Evolutionary conservation across 2,329 filamentous ascomycete genomes (phyloP).

Genomic region (Aulographum hederae): DNA sequence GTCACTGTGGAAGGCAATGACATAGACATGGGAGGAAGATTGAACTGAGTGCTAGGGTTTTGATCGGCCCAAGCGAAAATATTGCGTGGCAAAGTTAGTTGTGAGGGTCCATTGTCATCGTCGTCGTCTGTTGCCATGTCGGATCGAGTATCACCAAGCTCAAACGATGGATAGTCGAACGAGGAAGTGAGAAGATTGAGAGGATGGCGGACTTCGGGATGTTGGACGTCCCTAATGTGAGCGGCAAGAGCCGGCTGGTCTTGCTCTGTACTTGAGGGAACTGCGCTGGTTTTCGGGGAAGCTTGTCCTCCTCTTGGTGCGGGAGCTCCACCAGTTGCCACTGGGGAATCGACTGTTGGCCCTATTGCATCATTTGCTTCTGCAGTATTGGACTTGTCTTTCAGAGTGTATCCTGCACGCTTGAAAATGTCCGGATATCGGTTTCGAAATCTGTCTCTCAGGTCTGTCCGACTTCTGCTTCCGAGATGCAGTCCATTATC

Average conservation of each 20-base stretch:
- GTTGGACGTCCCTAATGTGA: no score
- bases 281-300: neutral
- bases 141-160: no score
- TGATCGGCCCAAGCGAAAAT: no score
- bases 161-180: no score
- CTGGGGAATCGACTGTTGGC: neutral
- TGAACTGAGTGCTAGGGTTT: no score
- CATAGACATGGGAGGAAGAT: no score
- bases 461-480: conserved; percentile 35
- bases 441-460: conserved; percentile 43
- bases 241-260: neutral
- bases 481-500: conserved; percentile 32
- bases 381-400: conserved; percentile 15
- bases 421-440: conserved; percentile 39
- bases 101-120: no score
- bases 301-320: neutral
- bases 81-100: no score
- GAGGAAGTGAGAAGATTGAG: no score
- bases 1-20: no score
- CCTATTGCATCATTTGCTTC: conserved; percentile 5
- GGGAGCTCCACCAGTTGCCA: neutral
- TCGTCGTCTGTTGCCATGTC: no score
- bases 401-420: conserved; percentile 26
- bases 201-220: no score
- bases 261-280: neutral